These are phyloP conservation scores for Colletotrichum chlorophyti DNA, from an alignment of 2,329 filamentous ascomycete species.

Conservation along the genomic window DNA sequence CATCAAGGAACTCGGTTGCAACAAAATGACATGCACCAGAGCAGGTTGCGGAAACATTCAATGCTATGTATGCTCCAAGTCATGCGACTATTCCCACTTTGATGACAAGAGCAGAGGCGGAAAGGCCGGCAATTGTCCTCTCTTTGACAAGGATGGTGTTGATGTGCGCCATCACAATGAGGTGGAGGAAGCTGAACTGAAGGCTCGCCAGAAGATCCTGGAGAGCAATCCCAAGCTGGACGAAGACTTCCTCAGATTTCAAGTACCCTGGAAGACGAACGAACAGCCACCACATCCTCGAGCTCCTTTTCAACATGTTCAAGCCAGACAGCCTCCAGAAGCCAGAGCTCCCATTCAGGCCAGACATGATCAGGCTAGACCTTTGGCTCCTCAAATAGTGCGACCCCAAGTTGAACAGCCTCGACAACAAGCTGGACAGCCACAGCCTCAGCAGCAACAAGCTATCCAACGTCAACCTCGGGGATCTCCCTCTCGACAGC, in stretches of 20 bases:
- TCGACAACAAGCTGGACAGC: no score
- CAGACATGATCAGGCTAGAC: no score
- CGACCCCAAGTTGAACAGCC: no score
- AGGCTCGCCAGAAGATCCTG: slow-evolving; percentile 60
- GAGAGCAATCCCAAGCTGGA: slow-evolving; percentile 67
- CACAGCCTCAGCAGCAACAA: no score
- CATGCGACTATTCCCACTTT: slow-evolving; percentile 75
- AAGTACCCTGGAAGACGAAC: no score
- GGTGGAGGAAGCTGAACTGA: slow-evolving; percentile 65
- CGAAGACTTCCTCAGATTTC: slow-evolving; percentile 63
- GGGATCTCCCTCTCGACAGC: no score
- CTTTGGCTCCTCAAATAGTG: no score
- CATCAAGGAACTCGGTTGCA: slow-evolving; percentile 81
- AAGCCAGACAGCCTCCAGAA: no score
- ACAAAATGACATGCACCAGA: slow-evolving; percentile 80
- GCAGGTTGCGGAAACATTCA: slow-evolving; percentile 57
- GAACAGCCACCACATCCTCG: no score
- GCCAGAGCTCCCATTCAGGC: no score
- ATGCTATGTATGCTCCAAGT: slow-evolving; percentile 76
- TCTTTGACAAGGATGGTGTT: slow-evolving; percentile 71
- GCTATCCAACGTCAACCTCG: no score
- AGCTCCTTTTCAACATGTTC: no score
- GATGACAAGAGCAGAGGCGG: slow-evolving; percentile 56
- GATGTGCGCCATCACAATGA: slow-evolving; percentile 69
- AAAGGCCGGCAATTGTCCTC: slow-evolving; percentile 64